phyloP scores from a whole-genome alignment of 2,329 filamentous ascomycete genomes.

The Pseudogymnoascus pannorum region DNA sequence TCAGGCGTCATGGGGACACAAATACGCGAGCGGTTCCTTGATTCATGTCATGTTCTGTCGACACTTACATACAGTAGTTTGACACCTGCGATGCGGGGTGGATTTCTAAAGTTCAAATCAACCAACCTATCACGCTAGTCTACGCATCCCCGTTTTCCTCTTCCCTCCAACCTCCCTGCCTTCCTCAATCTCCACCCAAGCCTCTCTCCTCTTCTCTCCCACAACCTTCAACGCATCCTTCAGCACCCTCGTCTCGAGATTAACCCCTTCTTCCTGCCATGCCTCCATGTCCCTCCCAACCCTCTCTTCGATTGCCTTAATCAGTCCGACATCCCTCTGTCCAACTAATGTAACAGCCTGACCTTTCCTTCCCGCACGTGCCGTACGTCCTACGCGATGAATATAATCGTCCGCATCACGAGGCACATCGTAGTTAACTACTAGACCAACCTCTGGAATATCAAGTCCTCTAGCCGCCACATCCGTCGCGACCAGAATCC shows the following conservation, averaged over 20 bases:
- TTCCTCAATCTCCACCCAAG: conserved; percentile 84
- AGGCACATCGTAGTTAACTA: conserved; percentile 93
- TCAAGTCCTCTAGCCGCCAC: conserved; percentile 91
- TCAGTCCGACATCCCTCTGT: conserved; percentile 82
- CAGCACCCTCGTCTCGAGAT: conserved; percentile 82
- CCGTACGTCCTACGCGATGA: conserved; percentile 90
- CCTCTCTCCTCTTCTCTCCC: conserved; percentile 89
- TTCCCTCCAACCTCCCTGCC: conserved; percentile 88
- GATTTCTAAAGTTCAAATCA: background rate
- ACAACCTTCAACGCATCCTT: conserved; percentile 82
- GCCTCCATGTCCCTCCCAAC: conserved; percentile 74
- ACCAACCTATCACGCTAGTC: conserved; percentile 24
- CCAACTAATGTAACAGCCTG: conserved; percentile 83
- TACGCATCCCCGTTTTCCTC: conserved; percentile 55
- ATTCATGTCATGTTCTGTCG: background rate
- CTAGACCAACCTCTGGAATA: conserved; percentile 83
- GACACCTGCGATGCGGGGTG: background rate
- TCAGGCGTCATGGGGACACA: background rate
- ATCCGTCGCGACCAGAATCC: conserved; percentile 89
- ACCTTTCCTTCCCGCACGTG: conserved; percentile 78
- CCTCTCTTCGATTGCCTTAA: conserved; percentile 82
- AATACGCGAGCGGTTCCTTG: background rate
- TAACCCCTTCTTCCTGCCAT: conserved; percentile 87
- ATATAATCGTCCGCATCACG: conserved; percentile 97
- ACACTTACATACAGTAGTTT: background rate